Conservation (phyloP, 129 eudicot genomes). For the Cynara cardunculus region DNA sequence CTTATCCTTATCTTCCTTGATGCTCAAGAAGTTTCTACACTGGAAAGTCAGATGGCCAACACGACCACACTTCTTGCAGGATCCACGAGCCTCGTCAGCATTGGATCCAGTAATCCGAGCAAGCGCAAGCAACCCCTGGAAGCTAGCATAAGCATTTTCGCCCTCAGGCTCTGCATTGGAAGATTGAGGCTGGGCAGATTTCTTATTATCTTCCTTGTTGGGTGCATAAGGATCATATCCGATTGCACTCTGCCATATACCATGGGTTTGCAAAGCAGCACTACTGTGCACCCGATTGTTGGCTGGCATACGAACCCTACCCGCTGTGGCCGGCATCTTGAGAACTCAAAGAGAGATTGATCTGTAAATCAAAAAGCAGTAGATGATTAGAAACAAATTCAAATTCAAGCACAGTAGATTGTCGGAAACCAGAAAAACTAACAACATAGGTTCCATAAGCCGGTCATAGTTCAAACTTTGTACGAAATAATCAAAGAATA, state of each 20-base stretch:
- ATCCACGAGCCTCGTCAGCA: conserved; percentile 89
- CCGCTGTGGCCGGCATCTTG: conserved; percentile 99
- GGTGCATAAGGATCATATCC: conserved; percentile 97
- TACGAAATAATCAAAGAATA: too few species aligned
- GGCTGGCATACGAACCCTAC: conserved; percentile 99
- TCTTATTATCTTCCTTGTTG: conserved; percentile 67
- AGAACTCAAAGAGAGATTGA: conserved; percentile 7
- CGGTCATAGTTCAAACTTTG: neutral
- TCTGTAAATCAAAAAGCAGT: conserved; percentile 16
- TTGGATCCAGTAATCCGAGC: conserved; percentile 67
- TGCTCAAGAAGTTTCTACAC: conserved; percentile 81
- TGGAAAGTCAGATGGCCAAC: conserved; percentile 91
- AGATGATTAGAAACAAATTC: neutral
- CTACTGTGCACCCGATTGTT: conserved; percentile 97
- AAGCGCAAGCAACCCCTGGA: conserved; percentile 83
- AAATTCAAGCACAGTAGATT: neutral
- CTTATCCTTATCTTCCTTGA: conserved; percentile 59
- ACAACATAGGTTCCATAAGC: neutral
- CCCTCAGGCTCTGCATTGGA: conserved; percentile 54
- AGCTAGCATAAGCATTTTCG: conserved; percentile 82
- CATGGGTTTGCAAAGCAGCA: conserved; percentile 93
- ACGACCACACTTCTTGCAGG: conserved; percentile 90
- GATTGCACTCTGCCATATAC: conserved; percentile 94
- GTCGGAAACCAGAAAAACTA: neutral
- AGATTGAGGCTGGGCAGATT: conserved; percentile 40